Base-by-base conservation (phyloP, 495 filamentous ascomycete species). In the Aspergillus sparsus region DNA sequence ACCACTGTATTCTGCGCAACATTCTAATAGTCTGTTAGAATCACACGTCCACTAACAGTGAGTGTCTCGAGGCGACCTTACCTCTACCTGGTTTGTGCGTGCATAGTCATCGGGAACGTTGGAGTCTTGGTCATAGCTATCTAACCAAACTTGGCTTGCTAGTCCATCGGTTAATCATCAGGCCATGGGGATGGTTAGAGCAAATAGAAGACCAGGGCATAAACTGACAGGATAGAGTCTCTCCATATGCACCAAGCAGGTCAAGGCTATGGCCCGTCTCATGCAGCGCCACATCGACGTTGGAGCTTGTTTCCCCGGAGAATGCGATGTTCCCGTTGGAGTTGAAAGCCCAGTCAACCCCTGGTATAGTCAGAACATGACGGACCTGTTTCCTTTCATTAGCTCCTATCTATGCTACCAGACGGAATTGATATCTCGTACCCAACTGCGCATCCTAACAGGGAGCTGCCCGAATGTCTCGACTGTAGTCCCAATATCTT, bases 401-500 rank as follows among this genome's bases (percentile, higher is more conserved):
- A 37, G 50, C 27, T 44, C 21, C 7, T 27, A 36, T 21, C 6
- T 18, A 18, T 15, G 3, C 9, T 7, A 0, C 9, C 7, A 1
- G 36, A 21, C 33, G 37, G 1, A 42, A 3, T 13, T 41, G 2
- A 33, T 39, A 13, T 10, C 27, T 27, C 55, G 35, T 42, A 58
- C 56, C 57, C 57, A 59, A 33, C 49, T 59, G 32, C 57, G 49
- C 57, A 59, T 59, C 7, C 57, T 18, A 6, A 59, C 57, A 31
- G 57, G 57, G 6, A 59, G 4, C 1, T 49, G 16, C 3, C 49
- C 37, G 31, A 59, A 59, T 13, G 49, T 59, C 11, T 53, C 15
- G n/a, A 59, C 16, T 2, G 47, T 37, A 15, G 49, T 53, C n/a
- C 36, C 57, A 39, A 59, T n/a, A 10, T 15, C 42, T 15, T 35